Evolutionary conservation across 148 eudicot species (phyloP), one percentile per base, ranked within the genome.

Genomic region (Bassia scoparia): DNA sequence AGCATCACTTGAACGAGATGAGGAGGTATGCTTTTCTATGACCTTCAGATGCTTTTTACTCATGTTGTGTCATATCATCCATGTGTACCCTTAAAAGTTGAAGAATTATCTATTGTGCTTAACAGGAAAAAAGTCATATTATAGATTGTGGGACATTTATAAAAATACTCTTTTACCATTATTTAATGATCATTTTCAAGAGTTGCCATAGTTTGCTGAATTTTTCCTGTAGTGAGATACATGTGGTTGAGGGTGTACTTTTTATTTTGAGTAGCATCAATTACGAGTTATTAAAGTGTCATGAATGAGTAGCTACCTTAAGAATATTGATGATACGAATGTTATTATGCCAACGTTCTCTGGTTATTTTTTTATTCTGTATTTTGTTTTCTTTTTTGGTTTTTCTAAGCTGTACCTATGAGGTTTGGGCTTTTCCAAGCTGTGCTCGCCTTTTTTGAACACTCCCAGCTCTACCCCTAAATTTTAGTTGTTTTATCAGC

Each of bases 1-100:
- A 67, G 93, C 89, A 48, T 89, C 98, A 65, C 85, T 85, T 77
- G 97, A 87, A 80, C 89, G 96, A 67, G 98, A 90, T 85, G 94
- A 93, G 68, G 98, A 93, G 98, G 98, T 93, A 87, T 67, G 62
- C 52, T 44, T 74, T 33, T 60, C 18, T 59, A 60, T 34, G 4
- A 3, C 35, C 67, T 48, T 73, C 9, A 29, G 30, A 53, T 63
- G 54, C 67, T 69, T 48, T 54, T 20, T 31, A 12, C 17, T 60
- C 15, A 37, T 18, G 7, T 41, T 63, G 61, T 38, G 7, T 69
- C 26, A 26, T 48, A 20, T 46, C 61, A 55, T 27, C 34, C 17
- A 13, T 27, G 8, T 55, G 41, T 31, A 20, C 46, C 2, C 37
- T 20, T 61, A 12, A 16, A 53, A 65, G 49, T 0, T 21, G 34